Conservation (phyloP, 2,329 filamentous ascomycete species). For the Talaromyces amestolkiae region DNA sequence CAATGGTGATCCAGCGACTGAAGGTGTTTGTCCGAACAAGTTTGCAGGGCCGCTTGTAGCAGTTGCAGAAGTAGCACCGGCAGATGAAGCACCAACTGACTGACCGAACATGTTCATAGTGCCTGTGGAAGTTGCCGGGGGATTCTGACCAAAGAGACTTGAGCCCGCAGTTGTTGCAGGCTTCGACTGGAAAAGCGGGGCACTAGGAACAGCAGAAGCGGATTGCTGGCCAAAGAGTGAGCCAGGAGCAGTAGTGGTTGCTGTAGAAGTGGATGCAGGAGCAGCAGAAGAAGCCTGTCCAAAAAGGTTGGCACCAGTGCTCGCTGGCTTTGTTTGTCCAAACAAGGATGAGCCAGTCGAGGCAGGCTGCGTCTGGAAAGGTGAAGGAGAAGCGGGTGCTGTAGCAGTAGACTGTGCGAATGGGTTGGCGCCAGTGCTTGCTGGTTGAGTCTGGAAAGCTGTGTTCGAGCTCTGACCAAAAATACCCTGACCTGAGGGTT, state of each 20-base stretch:
- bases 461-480: constrained; percentile 14
- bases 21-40: constrained; percentile 6
- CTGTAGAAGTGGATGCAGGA: constrained; percentile 18
- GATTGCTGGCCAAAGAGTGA: constrained; percentile 22
- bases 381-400: constrained; percentile 3
- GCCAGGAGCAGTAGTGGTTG: constrained; percentile 18
- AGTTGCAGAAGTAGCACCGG: neutral
- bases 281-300: constrained; percentile 27
- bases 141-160: constrained; percentile 12
- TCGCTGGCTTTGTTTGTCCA: constrained; percentile 21
- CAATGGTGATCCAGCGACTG: neutral
- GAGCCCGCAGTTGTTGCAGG: constrained; percentile 13
- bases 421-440: constrained; percentile 23
- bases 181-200: constrained; percentile 21
- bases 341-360: constrained; percentile 19
- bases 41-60: neutral
- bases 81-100: constrained; percentile 1
- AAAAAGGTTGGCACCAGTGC: constrained; percentile 27
- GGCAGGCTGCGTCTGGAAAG: constrained; percentile 10
- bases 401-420: constrained; percentile 22
- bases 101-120: constrained; percentile 13
- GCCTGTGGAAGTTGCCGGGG: neutral
- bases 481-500: constrained; percentile 4
- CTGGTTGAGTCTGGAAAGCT: constrained; percentile 19
- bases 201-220: constrained; percentile 21